Percentiles rank a stretch among this genome's conserved stretches.
These are phyloP conservation scores for Typha latifolia DNA, from an alignment of 176 grass and related monocot genomes.

Conservation along the genomic window DNA sequence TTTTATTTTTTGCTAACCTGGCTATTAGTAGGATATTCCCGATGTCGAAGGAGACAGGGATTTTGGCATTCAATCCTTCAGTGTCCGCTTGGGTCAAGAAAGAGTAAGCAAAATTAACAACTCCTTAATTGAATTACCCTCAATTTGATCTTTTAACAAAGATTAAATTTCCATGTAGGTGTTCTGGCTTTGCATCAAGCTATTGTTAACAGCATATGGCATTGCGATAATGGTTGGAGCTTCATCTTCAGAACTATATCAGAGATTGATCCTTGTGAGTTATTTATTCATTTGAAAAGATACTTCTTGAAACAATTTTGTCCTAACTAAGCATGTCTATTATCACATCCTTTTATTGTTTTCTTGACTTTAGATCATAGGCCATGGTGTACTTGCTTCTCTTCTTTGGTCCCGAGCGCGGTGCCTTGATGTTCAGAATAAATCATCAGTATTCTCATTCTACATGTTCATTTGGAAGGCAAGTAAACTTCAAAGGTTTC, in stretches of 20 bases:
- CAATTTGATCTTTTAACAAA: neutral
- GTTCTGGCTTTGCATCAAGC: constrained; percentile 66
- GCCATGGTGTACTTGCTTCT: constrained; percentile 52
- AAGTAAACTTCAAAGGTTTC: neutral
- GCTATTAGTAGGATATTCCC: constrained; percentile 59
- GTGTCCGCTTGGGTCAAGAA: constrained; percentile 48
- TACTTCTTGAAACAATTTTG: neutral
- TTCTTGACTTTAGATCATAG: constrained; percentile 30
- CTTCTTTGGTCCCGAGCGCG: constrained; percentile 36
- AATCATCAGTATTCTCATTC: constrained; percentile 41
- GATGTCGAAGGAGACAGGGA: constrained; percentile 69
- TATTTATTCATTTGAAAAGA: neutral
- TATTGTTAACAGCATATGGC: constrained; percentile 58
- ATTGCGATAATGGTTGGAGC: constrained; percentile 53
- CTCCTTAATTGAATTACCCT: neutral
- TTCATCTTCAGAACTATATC: constrained; percentile 34
- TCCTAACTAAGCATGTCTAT: neutral
- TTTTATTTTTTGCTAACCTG: neutral
- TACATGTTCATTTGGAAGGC: constrained; percentile 99
- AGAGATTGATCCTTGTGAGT: constrained; percentile 42
- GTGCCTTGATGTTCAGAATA: constrained; percentile 28
- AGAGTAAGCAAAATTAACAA: constrained; percentile 35
- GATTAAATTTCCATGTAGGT: constrained; percentile 32
- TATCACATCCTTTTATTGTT: neutral
- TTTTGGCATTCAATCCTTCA: constrained; percentile 75